Conservation (phyloP, 148 eudicot species). For the Dysphania ambrosioides region DNA sequence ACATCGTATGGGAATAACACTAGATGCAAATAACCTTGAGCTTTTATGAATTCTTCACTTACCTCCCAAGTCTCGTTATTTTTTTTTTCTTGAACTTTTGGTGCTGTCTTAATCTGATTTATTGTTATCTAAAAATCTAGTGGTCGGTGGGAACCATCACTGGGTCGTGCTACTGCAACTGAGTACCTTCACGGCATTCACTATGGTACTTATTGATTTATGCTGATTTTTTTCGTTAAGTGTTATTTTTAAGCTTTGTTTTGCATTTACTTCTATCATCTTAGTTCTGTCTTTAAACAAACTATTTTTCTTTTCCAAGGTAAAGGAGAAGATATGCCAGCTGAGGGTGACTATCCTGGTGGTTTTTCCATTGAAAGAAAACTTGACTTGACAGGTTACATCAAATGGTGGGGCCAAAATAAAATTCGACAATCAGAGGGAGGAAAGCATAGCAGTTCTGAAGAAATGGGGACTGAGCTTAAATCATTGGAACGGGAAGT, state of each 20-base stretch:
- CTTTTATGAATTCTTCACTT: too few species aligned
- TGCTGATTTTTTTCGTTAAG: constrained; percentile 1
- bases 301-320: constrained; percentile 15
- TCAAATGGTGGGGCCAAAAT: constrained; percentile 90
- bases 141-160: constrained; percentile 80
- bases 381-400: constrained; percentile 78
- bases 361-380: constrained; percentile 71
- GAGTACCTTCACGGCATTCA: constrained; percentile 57
- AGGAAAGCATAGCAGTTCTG: constrained; percentile 45
- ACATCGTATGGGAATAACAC: too few species aligned
- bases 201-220: constrained; percentile 47
- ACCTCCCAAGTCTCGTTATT: too few species aligned
- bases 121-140: constrained; percentile 16
- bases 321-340: constrained; percentile 61
- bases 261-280: too few species aligned
- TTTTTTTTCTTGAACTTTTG: too few species aligned
- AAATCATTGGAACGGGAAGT: constrained; percentile 57
- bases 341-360: constrained; percentile 61
- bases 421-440: constrained; percentile 58
- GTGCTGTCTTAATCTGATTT: constrained; percentile 17
- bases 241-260: not conserved
- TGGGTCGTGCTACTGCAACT: constrained; percentile 64
- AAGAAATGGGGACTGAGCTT: constrained; percentile 71
- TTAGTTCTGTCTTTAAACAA: constrained; percentile 2
- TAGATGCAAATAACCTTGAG: too few species aligned